Base-by-base conservation (phyloP, 306 rosid genomes). In the Rosa persica region DNA sequence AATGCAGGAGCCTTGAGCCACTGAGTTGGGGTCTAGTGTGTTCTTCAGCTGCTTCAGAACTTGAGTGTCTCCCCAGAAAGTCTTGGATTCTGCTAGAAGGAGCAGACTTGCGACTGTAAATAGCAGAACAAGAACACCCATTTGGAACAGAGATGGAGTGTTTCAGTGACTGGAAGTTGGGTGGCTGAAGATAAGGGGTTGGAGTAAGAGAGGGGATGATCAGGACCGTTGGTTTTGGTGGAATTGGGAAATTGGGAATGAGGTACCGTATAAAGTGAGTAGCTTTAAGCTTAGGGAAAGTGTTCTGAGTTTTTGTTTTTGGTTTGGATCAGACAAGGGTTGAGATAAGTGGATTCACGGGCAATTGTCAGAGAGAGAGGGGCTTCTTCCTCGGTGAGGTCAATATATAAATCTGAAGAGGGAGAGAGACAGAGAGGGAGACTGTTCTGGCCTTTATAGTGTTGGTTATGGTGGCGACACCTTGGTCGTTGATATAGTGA, bases 1-100 rank as follows among this genome's bases (percentile, higher is more conserved):
- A 4, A 91, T 12, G 79, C 98, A 93, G 0, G 98, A 89, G 9
- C 91, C 94, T 1, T 91, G 86, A 4, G 54, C 52, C 23, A 91
- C 57, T 0, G 97, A 89, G 80, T 9, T 43, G 2, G 83, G 72
- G 64, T 85, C 77, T 15, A 94, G 16, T 17, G 74, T 76, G 38
- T 86, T 79, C 87, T 87, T 88, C 0, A 94, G 77, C 40, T 85
- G 75, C 79, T 90, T 88, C 36, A 94, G 74, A 57, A 81, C 87
- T 49, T 89, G 79, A 2, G 8, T 54, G 12, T 94, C 98, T 16
- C 70, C 86, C 93, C 90, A 86, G 52, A 83, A 75, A 5, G 97
- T 94, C 77, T 78, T 85, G 12, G 97, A 79, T 54, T 86, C 86
- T 23, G 82, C 91, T 13, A 22, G 40, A 23, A 74, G 43, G 0